Percentiles rank a stretch among this genome's conserved stretches.
These are phyloP conservation scores for Myxozyma mucilagina DNA, from an alignment of 805 yeast species.

Conservation along the genomic window DNA sequence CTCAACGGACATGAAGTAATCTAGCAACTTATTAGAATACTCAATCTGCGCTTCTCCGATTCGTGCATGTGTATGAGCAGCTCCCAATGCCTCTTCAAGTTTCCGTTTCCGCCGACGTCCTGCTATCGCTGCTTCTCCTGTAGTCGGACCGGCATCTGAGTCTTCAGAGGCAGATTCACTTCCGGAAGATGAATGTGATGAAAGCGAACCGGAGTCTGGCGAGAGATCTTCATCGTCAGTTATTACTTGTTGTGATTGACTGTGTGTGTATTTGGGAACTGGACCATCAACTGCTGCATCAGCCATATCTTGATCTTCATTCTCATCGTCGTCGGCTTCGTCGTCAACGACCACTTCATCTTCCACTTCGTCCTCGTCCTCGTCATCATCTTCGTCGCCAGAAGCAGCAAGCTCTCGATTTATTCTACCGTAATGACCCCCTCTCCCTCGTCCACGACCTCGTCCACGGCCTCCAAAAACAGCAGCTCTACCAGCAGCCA, in stretches of 20 bases:
- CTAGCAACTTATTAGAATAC: slow-evolving; percentile 51
- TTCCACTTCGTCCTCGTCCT: slow-evolving; percentile 22
- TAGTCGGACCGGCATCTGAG: slow-evolving; percentile 17
- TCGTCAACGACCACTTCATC: slow-evolving; percentile 9
- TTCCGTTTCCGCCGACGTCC: slow-evolving; percentile 12
- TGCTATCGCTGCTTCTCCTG: neutral
- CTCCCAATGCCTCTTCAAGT: slow-evolving; percentile 14
- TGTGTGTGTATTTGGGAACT: neutral
- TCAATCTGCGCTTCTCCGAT: slow-evolving; percentile 41
- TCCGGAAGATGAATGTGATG: slow-evolving; percentile 48
- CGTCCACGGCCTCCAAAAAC: slow-evolving; percentile 19
- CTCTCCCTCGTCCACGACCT: slow-evolving; percentile 22
- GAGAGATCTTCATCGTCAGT: slow-evolving; percentile 32
- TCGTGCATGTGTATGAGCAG: slow-evolving; percentile 21
- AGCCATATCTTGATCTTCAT: slow-evolving; percentile 10
- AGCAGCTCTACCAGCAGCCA: slow-evolving; percentile 10
- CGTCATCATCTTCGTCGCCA: slow-evolving; percentile 21
- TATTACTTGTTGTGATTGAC: slow-evolving; percentile 30
- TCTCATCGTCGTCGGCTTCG: slow-evolving; percentile 14
- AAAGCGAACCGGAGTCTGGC: slow-evolving; percentile 36
- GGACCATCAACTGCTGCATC: slow-evolving; percentile 7
- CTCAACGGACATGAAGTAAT: slow-evolving; percentile 58
- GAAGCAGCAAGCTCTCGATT: slow-evolving; percentile 3
- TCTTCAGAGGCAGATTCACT: slow-evolving; percentile 56
- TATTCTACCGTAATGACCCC: slow-evolving; percentile 15